Base-by-base conservation (phyloP, 179 eudicot species). In the Beta corolliflora region DNA sequence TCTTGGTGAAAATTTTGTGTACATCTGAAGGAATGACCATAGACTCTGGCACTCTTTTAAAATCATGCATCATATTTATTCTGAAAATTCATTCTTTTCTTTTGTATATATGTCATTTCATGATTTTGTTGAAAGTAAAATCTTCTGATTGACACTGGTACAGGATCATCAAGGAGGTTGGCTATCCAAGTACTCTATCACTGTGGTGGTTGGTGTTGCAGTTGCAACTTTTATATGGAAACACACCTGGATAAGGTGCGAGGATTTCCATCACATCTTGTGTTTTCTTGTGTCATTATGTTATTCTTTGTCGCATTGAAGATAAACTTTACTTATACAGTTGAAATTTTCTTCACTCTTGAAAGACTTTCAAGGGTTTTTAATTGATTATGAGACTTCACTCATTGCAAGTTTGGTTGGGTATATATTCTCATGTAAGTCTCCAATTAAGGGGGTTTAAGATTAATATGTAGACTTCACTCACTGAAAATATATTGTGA, bases 171-270 rank as follows among this genome's bases (percentile, higher is more conserved):
- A 84, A 79, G 82, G 81, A 80, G 85, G 85, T 80, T 88, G 88
- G 90, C 77, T 86, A 23, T 79, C 84, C 77, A 85, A 88, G 74
- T 83, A 76, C 81, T 83, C 88, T 74, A 87, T 85, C 82, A 88
- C 90, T 50, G 82, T 86, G 48, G 87, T 86, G 76, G 88, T 84
- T 70, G 88, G 90, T 31, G 69, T 88, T 65, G 88, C 87, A 67
- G 90, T 88, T 74, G 86, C 88, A 55, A 83, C 88, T 77, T 86
- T 83, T 79, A 77, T 88, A 46, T 88, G 90, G 85, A 85, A 85
- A 73, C 88, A 77, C 60, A 81, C 88, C 79, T 75, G 88, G 88
- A 79, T 79, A 84, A 88, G 90, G 90, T 88, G 21, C 16, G 60
- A 0, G 52, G 46, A 64, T 79, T 54, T n/a, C 10, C 46, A 13